phyloP scores from a whole-genome alignment of 306 rosid genomes.

The Rosa lucieae region DNA sequence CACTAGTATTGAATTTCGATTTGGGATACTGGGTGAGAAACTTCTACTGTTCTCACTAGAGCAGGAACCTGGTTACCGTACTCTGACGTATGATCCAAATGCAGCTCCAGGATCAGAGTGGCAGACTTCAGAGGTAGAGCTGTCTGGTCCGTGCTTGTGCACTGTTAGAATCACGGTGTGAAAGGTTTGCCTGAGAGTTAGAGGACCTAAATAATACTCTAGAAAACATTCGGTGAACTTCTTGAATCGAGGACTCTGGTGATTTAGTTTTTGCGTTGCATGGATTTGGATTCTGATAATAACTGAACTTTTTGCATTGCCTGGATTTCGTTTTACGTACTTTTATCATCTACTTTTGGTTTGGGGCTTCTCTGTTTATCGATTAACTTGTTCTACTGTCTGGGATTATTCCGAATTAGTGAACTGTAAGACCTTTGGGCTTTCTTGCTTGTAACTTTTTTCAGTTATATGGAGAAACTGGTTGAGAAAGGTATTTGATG shows the following conservation, averaged over 20 bases:
- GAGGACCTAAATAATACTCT: slow-evolving; percentile 15
- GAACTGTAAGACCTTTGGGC: background rate
- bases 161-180: slow-evolving; percentile 78
- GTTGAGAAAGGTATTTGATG: background rate
- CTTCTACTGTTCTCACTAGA: slow-evolving; percentile 62
- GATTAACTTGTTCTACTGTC: background rate
- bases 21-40: slow-evolving; percentile 73
- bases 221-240: background rate
- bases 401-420: background rate
- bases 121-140: slow-evolving; percentile 69
- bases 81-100: slow-evolving; percentile 82
- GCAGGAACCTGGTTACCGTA: slow-evolving; percentile 56
- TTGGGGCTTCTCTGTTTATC: background rate
- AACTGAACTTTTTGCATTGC: background rate
- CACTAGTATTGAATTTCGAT: slow-evolving; percentile 62
- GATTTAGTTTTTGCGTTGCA: slow-evolving; percentile 1
- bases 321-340: too few relatives aligned
- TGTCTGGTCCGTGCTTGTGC: slow-evolving; percentile 82
- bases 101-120: slow-evolving; percentile 80
- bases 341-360: background rate
- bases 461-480: background rate
- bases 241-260: background rate
- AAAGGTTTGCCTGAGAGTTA: slow-evolving; percentile 17
- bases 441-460: background rate
- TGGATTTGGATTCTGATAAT: background rate